Evolutionary conservation across 805 yeast species (phyloP).

Genomic region (Huiozyma naganishii): DNA sequence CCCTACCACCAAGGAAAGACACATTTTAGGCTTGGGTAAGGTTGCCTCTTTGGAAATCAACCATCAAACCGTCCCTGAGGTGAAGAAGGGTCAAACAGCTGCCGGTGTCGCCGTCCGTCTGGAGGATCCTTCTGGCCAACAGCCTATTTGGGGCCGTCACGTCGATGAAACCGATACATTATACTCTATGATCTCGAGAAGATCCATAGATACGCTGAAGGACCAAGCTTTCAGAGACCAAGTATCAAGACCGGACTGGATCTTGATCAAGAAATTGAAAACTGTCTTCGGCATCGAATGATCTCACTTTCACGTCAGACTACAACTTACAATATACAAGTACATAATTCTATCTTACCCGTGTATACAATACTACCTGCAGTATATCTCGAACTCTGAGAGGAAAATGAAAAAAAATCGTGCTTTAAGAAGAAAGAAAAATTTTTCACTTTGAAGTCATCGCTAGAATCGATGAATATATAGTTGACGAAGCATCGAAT

Average conservation of each 20-base stretch:
- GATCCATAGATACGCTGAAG: constrained; percentile 90
- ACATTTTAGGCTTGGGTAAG: constrained; percentile 63
- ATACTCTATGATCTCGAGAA: constrained; percentile 84
- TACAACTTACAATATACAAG: neutral
- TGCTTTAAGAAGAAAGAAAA: too few relatives aligned
- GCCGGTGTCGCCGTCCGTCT: constrained; percentile 99
- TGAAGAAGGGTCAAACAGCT: constrained; percentile 88
- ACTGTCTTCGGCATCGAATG: constrained; percentile 69
- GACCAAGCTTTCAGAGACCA: constrained; percentile 95
- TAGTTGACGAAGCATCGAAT: too few relatives aligned
- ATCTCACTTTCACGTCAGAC: neutral
- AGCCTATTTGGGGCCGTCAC: constrained; percentile 98
- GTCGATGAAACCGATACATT: constrained; percentile 86
- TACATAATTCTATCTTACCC: too few relatives aligned
- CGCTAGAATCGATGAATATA: too few relatives aligned
- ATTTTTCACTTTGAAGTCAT: too few relatives aligned
- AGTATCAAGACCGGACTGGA: constrained; percentile 93
- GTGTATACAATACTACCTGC: too few relatives aligned
- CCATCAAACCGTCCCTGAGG: constrained; percentile 69
- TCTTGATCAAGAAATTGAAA: constrained; percentile 79
- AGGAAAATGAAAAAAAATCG: too few relatives aligned
- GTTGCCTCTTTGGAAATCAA: constrained; percentile 92
- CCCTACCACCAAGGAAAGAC: constrained; percentile 69
- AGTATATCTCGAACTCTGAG: too few relatives aligned
- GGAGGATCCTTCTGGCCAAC: constrained; percentile 83